phyloP scores from a whole-genome alignment of 306 rosid species.

The Aeschynomene evenia region DNA sequence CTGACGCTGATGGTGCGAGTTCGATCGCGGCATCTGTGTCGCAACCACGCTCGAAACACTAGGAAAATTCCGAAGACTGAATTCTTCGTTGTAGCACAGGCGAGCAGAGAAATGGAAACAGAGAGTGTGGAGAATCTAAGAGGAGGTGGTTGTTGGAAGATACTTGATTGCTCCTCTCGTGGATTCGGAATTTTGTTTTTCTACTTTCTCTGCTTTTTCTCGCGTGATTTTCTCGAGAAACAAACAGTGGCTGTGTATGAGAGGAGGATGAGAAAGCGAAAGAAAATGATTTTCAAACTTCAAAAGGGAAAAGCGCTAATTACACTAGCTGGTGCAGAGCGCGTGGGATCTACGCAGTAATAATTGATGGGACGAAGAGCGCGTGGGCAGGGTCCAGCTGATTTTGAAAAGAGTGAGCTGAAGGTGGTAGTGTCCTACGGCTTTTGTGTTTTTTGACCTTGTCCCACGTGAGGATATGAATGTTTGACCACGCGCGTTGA shows the following conservation, averaged over 20 bases:
- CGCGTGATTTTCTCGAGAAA: conserved; percentile 12
- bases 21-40: conserved; percentile 60
- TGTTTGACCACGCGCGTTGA: not conserved
- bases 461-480: conserved; percentile 11
- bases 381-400: conserved; percentile 28
- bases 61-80: not conserved
- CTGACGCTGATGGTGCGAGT: conserved; percentile 71
- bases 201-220: not conserved
- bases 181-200: not conserved
- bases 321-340: conserved; percentile 27
- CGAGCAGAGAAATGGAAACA: not conserved
- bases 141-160: not conserved
- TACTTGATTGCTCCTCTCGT: not conserved
- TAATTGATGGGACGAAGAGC: not conserved
- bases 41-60: conserved; percentile 49
- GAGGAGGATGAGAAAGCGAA: not conserved
- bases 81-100: not conserved
- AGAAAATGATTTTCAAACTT: conserved; percentile 45
- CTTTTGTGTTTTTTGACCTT: not conserved
- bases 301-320: conserved; percentile 32
- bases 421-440: not conserved
- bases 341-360: conserved; percentile 35
- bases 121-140: not conserved
- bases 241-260: not conserved
- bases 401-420: conserved; percentile 10